Conservation (phyloP, 2,329 filamentous ascomycete genomes). For the Penicillium sp. region DNA sequence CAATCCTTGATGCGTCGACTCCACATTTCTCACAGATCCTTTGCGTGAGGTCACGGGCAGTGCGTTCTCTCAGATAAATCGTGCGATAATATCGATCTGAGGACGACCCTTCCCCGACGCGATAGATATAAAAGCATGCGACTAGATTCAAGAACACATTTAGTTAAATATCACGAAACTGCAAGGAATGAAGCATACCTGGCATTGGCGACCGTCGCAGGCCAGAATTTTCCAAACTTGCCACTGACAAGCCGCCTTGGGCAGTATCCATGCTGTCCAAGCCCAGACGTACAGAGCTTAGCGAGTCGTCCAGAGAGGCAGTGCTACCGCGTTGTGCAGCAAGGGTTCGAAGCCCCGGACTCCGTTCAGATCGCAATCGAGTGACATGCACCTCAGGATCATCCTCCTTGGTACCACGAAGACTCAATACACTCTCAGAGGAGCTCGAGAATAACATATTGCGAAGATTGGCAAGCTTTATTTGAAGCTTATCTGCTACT, state of each 20-base stretch:
- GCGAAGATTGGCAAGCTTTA: not conserved
- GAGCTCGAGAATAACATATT: not conserved
- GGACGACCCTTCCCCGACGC: not conserved
- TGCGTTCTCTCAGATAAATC: not conserved
- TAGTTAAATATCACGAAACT: not conserved
- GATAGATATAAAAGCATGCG: slow-evolving; percentile 1
- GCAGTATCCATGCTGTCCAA: not conserved
- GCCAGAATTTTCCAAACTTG: not conserved
- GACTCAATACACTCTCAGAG: not conserved
- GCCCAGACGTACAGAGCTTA: not conserved
- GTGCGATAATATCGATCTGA: slow-evolving; percentile 1
- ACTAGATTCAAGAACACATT: not conserved
- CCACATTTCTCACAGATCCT: not conserved
- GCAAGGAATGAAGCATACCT: not conserved
- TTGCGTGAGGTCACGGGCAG: not conserved
- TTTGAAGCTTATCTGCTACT: not conserved
- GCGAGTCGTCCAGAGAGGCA: not conserved
- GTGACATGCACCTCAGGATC: not conserved
- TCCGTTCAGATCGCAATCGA: not conserved
- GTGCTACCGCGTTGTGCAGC: not conserved
- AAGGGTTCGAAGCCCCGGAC: not conserved
- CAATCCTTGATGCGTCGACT: not conserved
- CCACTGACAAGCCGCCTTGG: not conserved
- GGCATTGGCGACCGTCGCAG: not conserved
- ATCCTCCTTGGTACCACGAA: not conserved